A percentile compares a stretch with the other conserved stretches of the same genome.
phyloP scores from a whole-genome alignment of 176 grass and related monocot genomes.

The Bromus sterilis region DNA sequence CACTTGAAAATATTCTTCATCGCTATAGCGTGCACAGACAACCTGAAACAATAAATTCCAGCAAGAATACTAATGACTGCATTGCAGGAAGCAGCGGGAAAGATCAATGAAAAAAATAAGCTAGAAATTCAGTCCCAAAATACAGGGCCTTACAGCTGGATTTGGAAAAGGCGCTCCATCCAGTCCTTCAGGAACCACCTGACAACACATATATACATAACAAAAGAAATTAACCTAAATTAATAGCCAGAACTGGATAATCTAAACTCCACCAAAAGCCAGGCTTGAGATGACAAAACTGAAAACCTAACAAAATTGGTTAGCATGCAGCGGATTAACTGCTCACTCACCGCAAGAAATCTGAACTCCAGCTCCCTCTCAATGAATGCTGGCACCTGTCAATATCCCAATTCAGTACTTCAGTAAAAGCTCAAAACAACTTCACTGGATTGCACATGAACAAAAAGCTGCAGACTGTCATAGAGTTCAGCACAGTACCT shows the following conservation, averaged over 20 bases:
- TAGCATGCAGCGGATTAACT: neutral
- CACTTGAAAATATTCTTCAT: constrained; percentile 81
- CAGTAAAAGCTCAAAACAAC: neutral
- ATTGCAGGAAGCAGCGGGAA: neutral
- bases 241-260: neutral
- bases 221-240: neutral
- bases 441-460: neutral
- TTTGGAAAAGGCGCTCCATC: constrained; percentile 59
- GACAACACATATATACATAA: neutral
- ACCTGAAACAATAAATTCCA: constrained; percentile 49
- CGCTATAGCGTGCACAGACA: constrained; percentile 70
- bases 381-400: constrained; percentile 78
- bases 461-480: neutral
- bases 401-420: constrained; percentile 8
- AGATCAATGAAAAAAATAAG: constrained; percentile 1
- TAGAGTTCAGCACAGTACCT: constrained; percentile 30
- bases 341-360: constrained; percentile 66
- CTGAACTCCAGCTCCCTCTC: constrained; percentile 91
- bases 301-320: neutral
- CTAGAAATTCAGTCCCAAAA: neutral
- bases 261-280: neutral
- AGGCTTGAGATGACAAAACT: neutral
- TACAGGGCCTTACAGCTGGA: constrained; percentile 54
- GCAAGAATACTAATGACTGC: constrained; percentile 16
- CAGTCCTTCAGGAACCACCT: constrained; percentile 73